These are phyloP conservation scores for Rhododendron simsii DNA, from an alignment of 148 eudicot species.

Conservation along the genomic window DNA sequence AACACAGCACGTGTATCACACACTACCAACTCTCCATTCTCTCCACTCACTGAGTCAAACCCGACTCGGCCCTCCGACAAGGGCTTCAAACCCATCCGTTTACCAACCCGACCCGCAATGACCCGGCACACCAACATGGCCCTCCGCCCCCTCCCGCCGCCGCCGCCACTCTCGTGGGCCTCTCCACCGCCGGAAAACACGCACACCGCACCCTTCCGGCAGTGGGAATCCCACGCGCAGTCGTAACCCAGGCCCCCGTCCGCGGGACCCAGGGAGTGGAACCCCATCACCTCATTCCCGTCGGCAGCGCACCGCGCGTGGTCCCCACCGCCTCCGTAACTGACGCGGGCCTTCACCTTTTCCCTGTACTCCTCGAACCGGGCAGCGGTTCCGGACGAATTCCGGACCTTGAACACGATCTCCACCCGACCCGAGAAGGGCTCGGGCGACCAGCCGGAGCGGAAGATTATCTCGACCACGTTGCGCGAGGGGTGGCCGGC, in stretches of 20 bases:
- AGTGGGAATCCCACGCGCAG: slow-evolving; percentile 40
- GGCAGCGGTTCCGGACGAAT: slow-evolving; percentile 35
- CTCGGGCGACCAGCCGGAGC: slow-evolving; percentile 65
- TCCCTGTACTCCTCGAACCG: slow-evolving; percentile 84
- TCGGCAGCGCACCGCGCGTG: slow-evolving; percentile 79
- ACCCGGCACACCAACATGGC: slow-evolving; percentile 92
- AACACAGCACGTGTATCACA: slow-evolving; percentile 85
- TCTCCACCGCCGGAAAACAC: slow-evolving; percentile 72
- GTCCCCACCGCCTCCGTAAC: slow-evolving; percentile 30
- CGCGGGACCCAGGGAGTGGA: slow-evolving; percentile 63
- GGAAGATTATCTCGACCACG: slow-evolving; percentile 88
- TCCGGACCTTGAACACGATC: slow-evolving; percentile 79
- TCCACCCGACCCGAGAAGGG: slow-evolving; percentile 73
- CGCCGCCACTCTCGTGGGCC: slow-evolving; percentile 79
- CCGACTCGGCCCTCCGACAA: slow-evolving; percentile 31
- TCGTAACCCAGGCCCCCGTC: slow-evolving; percentile 24
- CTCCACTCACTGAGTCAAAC: slow-evolving; percentile 50
- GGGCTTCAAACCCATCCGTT: slow-evolving; percentile 24
- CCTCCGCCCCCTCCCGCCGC: slow-evolving; percentile 66
- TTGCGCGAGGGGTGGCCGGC: slow-evolving; percentile 88
- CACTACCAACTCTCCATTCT: slow-evolving; percentile 75
- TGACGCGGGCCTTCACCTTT: slow-evolving; percentile 36
- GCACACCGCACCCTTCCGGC: slow-evolving; percentile 45
- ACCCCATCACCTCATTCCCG: slow-evolving; percentile 96
- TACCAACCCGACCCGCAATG: slow-evolving; percentile 74